Base-by-base conservation (phyloP, 768 basidiomycete genomes). In the Mycena polygramma region DNA sequence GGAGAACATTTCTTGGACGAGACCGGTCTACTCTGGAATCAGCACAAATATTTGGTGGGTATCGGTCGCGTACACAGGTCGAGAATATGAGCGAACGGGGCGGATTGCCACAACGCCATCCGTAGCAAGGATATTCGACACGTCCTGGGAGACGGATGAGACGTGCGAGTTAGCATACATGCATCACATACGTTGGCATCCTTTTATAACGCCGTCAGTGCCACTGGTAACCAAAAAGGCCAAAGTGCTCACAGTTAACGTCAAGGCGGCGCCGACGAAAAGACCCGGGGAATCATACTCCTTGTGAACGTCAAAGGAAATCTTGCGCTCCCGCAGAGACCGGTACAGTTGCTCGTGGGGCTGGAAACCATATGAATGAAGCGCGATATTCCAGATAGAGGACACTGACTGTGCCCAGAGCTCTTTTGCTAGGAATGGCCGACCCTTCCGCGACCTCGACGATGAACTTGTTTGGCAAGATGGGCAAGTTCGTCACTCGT, bases 241-340 rank as follows among this genome's bases (percentile, higher is more conserved):
- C 67, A 54, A 55, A 14, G 58, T 66, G 81, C 82, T 70, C 63
- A 86, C 87, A 45, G 78, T 75, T 43, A 92, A 73, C 22, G 84
- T 84, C 58, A 92, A 73, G 46, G 87, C 83, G 36, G 87, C 90
- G 7, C 91, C 91, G 36, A 89, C 79, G 74, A 92, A 91, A 15
- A 92, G 68, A 0, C 84, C 87, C 5, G 81, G 79, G 0, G 83
- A 73, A 62, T 90, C 82, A 79, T 84, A 92, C 71, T 88, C 88
- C 71, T 83, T 85, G 61, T 83, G 80, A 13, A 90, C 84, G 24
- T 83, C 74, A 70, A 87, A 87, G 1, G 74, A 70, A 24, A 89
- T 80, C 17, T 76, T 81, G 22, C 87, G 83, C 71, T 83, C 82
- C 71, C 79, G 81, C 58, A 89, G 73, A 43, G 78, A 81, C 10